Conservation (phyloP, 306 rosid species). For the Vigna hirtella region DNA sequence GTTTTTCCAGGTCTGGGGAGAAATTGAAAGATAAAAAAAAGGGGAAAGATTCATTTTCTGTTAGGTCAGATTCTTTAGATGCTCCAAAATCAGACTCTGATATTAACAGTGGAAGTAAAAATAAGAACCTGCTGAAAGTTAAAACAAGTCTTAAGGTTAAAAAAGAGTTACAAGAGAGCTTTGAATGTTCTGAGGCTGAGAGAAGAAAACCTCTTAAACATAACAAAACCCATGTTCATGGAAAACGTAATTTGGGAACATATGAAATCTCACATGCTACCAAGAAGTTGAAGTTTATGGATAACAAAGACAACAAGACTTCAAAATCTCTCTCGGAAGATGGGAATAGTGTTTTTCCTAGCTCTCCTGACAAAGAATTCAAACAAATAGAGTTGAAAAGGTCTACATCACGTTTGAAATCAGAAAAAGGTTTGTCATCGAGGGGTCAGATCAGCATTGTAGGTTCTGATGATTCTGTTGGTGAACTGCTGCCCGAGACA, state of each 20-base stretch:
- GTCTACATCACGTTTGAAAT: constrained; percentile 56
- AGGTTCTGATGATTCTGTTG: constrained; percentile 56
- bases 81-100: constrained; percentile 52
- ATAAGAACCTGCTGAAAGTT: constrained; percentile 52
- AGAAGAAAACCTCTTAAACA: constrained; percentile 48
- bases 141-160: constrained; percentile 52
- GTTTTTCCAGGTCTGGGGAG: constrained; percentile 51
- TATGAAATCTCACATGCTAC: constrained; percentile 56
- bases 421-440: constrained; percentile 55
- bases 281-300: constrained; percentile 62
- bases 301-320: constrained; percentile 50
- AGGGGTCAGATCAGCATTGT: constrained; percentile 48
- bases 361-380: constrained; percentile 51
- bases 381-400: constrained; percentile 56
- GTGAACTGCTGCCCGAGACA: constrained; percentile 56
- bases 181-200: constrained; percentile 45
- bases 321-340: constrained; percentile 50
- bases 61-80: constrained; percentile 47
- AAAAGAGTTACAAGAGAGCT: constrained; percentile 45
- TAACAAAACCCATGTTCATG: constrained; percentile 55
- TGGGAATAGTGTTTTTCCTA: constrained; percentile 49
- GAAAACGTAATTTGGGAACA: constrained; percentile 55
- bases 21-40: constrained; percentile 55
- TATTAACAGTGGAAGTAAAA: constrained; percentile 52
- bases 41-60: constrained; percentile 51